Evolutionary conservation across 108 stramenopile genomes (phyloP), one percentile per base, ranked within the genome.

Genomic region (Pseudonitzschia multiseries): DNA sequence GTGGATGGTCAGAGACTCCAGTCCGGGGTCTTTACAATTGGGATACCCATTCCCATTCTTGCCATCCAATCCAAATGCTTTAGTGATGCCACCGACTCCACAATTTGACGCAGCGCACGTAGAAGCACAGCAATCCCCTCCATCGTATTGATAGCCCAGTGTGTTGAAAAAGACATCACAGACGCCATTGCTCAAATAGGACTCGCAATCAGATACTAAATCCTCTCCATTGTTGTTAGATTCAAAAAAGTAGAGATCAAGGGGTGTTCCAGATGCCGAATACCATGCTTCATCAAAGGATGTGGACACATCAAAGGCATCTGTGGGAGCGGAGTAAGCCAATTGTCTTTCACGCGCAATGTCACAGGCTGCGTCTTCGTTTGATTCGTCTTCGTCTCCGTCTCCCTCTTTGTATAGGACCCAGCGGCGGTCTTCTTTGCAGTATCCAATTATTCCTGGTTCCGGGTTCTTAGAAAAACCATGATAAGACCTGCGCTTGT

Each of bases 131-230:
- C 66, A 67, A 50, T 67, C 66, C 29, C 66, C 66, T 8, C 66
- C 66, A 22, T 67, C 66, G 24, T 50, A 67, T 50, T 4, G 48
- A 67, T 43, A 50, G 21, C 8, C 66, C 18, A 29, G 15, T 0
- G 66, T 67, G 46, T 67, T 67, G 66, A 67, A 67, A 48, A 29
- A 67, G 12, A 29, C 0, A 18, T 67, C 66, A 29, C 66, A 67
- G 21, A 24, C 4, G 21, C 66, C 66, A 29, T 67, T 22, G 15
- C n/a, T 40, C 42, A 67, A 48, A 67, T 29, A 51, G 0, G 66
- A 62, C 9, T 0, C 3, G 29, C 61, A 62, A 0, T 33, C 20
- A 5, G 0, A 4, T 40, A 36, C 33, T 4, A 22, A 0, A 0
- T 0, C 61, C n/a, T 12, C 31, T 56, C 54, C 22, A 21, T 12